phyloP scores from a whole-genome alignment of 2,329 filamentous ascomycete species.

The Phaeosphaeriaceae sp. region DNA sequence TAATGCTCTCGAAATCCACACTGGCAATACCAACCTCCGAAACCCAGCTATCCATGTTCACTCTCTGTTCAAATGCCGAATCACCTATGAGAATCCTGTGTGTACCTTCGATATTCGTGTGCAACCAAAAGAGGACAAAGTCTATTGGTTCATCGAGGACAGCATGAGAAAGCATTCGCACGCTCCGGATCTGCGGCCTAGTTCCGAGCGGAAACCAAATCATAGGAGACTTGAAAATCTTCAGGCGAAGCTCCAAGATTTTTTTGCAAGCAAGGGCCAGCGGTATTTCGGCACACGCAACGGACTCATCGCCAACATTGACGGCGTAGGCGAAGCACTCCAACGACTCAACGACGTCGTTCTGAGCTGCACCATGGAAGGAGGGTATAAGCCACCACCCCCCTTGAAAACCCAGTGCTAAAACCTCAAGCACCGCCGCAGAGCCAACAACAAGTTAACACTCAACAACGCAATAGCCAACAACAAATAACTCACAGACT shows the following conservation, averaged over 20 bases:
- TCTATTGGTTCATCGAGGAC: constrained; percentile 49
- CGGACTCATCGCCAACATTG: constrained; percentile 45
- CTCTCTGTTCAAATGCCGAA: constrained; percentile 43
- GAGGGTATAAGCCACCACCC: constrained; percentile 30
- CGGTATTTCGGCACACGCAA: constrained; percentile 49
- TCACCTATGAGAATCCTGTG: constrained; percentile 50
- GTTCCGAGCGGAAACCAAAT: constrained; percentile 28
- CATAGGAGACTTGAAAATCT: constrained; percentile 40
- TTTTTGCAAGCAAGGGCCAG: constrained; percentile 39
- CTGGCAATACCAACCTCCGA: constrained; percentile 16
- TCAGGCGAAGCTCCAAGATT: constrained; percentile 37
- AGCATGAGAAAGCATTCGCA: constrained; percentile 27
- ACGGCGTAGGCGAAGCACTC: constrained; percentile 46
- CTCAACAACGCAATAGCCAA: constrained; percentile 11
- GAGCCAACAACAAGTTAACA: constrained; percentile 14
- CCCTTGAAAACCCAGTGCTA: constrained; percentile 13
- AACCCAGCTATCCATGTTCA: constrained; percentile 46
- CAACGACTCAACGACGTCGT: constrained; percentile 48
- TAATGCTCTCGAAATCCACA: constrained; percentile 64
- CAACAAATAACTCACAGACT: constrained; percentile 3
- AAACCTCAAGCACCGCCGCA: constrained; percentile 7
- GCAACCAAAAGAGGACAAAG: constrained; percentile 37
- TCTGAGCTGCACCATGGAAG: constrained; percentile 38
- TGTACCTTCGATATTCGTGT: constrained; percentile 49
- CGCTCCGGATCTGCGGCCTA: constrained; percentile 30